Evolutionary conservation across 306 rosid genomes (phyloP), one percentile per base, ranked within the genome.

Genomic region (Acmispon strigosus): DNA sequence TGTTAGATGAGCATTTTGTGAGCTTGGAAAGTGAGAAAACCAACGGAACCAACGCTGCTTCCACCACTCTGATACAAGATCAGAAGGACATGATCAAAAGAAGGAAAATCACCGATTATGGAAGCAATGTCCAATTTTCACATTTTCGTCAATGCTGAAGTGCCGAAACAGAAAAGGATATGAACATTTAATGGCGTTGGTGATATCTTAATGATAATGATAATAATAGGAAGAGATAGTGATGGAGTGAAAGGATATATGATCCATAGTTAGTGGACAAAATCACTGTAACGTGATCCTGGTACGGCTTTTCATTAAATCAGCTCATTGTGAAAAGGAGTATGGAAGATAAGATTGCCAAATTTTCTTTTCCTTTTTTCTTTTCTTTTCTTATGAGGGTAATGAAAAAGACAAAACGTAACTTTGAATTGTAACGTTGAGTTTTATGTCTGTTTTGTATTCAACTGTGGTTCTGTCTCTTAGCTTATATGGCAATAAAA

Each of bases 11-110:
- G 42, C 83, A 78, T 56, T 90, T 88, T 78, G 79, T 87, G 37
- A 85, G 97, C 84, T 80, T 86, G 20, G 97, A 88, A 43, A 90
- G 91, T 86, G 96, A 80, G 66, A 85, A 50, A 55, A 82, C 86
- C 65, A 61, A 69, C 20, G 81, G 63, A 8, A 56, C 24, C 16
- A 62, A 57, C 75, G 57, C 61, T 18, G 60, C 75, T 41, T 14
- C 78, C 8, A 56, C 72, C 11, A 52, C 76, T 5, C 58, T 54
- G 34, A 73, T 72, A 61, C 55, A 66, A 56, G 89, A 87, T 69
- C 87, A 78, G 75, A 89, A 71, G 62, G 69, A 68, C 16, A 89
- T 84, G 76, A 85, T 32, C 37, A 32, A 32, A 32, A 32, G 86
- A 81, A 85, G 94, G 79, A 88, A 82, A 69, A 54, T 75, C 43